These are phyloP conservation scores for Tolypocladium ovalisporum DNA, from an alignment of 2,329 filamentous ascomycete genomes.

Conservation along the genomic window DNA sequence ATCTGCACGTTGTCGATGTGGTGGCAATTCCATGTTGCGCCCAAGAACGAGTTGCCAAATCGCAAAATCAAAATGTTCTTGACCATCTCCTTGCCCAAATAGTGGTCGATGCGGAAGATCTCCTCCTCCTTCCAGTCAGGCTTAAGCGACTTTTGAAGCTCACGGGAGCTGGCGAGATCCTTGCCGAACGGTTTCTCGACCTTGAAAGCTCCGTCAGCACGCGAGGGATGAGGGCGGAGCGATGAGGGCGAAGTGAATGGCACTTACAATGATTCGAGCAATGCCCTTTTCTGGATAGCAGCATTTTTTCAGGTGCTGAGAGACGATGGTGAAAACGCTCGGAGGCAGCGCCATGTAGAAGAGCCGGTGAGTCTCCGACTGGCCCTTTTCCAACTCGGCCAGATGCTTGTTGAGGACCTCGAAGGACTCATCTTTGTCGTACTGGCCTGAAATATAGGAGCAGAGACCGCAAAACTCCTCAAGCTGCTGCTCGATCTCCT, in stretches of 20 bases:
- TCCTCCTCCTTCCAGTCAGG: constrained; percentile 99
- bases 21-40: constrained; percentile 96
- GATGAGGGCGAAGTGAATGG: not conserved
- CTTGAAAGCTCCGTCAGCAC: constrained; percentile 33
- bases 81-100: constrained; percentile 99
- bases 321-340: constrained; percentile 96
- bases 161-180: constrained; percentile 85
- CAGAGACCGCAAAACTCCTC: constrained; percentile 81
- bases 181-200: constrained; percentile 99
- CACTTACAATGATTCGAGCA: constrained; percentile 78
- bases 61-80: constrained; percentile 98
- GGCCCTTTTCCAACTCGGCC: constrained; percentile 70
- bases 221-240: not conserved
- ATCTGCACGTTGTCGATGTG: constrained; percentile 99
- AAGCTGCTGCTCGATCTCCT: constrained; percentile 92
- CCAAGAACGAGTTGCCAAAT: constrained; percentile 98
- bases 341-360: constrained; percentile 99
- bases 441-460: constrained; percentile 93
- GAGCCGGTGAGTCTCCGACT: constrained; percentile 76
- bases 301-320: constrained; percentile 92
- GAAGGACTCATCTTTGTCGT: constrained; percentile 95
- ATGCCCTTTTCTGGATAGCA: constrained; percentile 90
- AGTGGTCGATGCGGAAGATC: constrained; percentile 98
- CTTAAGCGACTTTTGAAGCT: constrained; percentile 87
- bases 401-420: constrained; percentile 75